Evolutionary conservation across 1,139 yeast species (phyloP).

Genomic region (Yamadazyma trypodendri): DNA sequence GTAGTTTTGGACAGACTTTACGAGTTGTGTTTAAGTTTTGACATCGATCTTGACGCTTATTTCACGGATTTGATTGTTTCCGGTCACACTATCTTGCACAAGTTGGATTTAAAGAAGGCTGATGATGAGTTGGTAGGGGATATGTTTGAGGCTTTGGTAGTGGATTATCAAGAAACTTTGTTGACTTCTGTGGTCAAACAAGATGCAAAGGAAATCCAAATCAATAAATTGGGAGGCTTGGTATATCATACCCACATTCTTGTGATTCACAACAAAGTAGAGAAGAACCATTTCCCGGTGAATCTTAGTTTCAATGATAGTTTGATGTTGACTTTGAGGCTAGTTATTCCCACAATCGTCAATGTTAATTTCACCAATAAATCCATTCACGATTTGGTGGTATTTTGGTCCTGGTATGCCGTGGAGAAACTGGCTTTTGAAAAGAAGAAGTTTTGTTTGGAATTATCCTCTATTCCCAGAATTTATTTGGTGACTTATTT

Average conservation of each 20-base stretch:
- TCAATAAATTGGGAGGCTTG: slow-evolving; percentile 30
- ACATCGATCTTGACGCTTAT: slow-evolving; percentile 49
- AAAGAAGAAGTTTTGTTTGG: slow-evolving; percentile 24
- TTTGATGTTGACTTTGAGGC: slow-evolving; percentile 31
- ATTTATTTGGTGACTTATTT: slow-evolving; percentile 30
- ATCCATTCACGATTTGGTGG: slow-evolving; percentile 29
- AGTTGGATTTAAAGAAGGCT: slow-evolving; percentile 21
- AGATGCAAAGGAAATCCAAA: slow-evolving; percentile 21
- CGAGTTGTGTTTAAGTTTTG: slow-evolving; percentile 59
- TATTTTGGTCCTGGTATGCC: slow-evolving; percentile 45
- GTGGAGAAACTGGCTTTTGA: slow-evolving; percentile 23
- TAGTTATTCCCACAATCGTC: slow-evolving; percentile 39
- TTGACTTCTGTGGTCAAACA: slow-evolving; percentile 21
- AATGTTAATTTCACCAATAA: slow-evolving; percentile 22
- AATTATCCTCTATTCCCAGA: slow-evolving; percentile 33
- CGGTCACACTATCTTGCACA: slow-evolving; percentile 25
- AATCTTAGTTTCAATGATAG: slow-evolving; percentile 33
- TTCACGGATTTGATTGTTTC: slow-evolving; percentile 35
- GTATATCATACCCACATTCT: slow-evolving; percentile 16
- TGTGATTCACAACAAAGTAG: slow-evolving; percentile 7
- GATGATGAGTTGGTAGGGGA: slow-evolving; percentile 27
- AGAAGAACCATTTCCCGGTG: slow-evolving; percentile 9
- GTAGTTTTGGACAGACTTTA: slow-evolving; percentile 43
- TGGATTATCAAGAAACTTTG: slow-evolving; percentile 35
- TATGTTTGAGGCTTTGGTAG: slow-evolving; percentile 33